Evolutionary conservation across 306 rosid genomes (phyloP).

Genomic region (Prunus mira): DNA sequence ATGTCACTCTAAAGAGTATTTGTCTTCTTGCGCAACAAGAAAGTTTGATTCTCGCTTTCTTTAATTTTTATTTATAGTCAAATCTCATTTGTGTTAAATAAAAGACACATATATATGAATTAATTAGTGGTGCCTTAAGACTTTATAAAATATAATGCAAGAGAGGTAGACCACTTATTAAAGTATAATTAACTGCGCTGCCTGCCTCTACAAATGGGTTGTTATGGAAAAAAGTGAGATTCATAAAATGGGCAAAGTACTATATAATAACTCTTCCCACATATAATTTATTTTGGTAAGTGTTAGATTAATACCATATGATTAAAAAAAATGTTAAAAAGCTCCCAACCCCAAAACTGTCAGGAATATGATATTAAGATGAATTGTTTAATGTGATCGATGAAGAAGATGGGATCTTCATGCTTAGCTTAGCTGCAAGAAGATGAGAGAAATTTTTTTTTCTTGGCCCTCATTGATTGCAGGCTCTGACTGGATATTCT

Average conservation of each 20-base stretch:
- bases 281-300: not conserved
- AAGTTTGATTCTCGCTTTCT: too few relatives aligned
- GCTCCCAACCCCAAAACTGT: not conserved
- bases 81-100: too few relatives aligned
- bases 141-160: not conserved
- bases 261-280: not conserved
- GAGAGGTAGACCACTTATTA: not conserved
- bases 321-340: not conserved
- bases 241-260: not conserved
- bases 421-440: not conserved
- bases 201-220: not conserved
- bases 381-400: not conserved
- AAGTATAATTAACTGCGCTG: not conserved
- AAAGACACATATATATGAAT: too few relatives aligned
- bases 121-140: too few relatives aligned
- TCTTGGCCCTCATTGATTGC: conserved; percentile 21
- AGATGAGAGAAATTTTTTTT: not conserved
- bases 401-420: not conserved
- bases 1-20: too few relatives aligned
- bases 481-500: conserved; percentile 34
- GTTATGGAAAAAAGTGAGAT: not conserved
- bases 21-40: too few relatives aligned
- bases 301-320: not conserved
- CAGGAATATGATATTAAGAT: conserved; percentile 6
- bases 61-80: too few relatives aligned